Conservation (phyloP, 768 basidiomycete genomes). For the Lyophyllum atratum region DNA sequence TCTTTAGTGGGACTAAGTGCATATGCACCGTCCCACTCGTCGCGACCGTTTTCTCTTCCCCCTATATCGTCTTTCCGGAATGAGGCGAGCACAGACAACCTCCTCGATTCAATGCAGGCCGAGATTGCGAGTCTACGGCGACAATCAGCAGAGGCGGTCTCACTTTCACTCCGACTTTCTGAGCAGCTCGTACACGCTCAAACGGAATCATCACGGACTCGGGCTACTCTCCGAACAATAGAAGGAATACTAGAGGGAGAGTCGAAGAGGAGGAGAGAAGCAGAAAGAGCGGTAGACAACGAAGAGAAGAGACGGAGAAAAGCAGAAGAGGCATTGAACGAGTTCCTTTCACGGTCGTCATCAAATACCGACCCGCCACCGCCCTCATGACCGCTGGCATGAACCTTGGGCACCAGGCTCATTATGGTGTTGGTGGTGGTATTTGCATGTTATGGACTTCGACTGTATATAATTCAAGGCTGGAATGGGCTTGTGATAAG, state of each 20-base stretch:
- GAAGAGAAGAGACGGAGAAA: constrained; percentile 45
- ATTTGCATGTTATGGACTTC: background rate
- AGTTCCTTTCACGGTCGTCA: constrained; percentile 28
- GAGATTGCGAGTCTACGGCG: constrained; percentile 66
- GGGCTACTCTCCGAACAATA: constrained; percentile 52
- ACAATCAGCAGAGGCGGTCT: constrained; percentile 69
- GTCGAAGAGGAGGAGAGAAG: constrained; percentile 54
- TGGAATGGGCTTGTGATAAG: no score
- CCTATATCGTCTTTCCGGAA: constrained; percentile 42
- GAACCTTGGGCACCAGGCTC: background rate
- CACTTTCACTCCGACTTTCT: constrained; percentile 62
- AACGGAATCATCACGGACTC: constrained; percentile 56
- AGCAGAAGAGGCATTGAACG: constrained; percentile 52
- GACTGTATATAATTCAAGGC: background rate
- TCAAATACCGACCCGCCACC: background rate
- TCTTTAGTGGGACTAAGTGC: constrained; percentile 38
- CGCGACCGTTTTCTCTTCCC: constrained; percentile 41
- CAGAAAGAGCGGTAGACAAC: constrained; percentile 53
- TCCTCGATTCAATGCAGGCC: constrained; percentile 63
- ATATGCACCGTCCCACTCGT: constrained; percentile 28
- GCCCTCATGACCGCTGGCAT: background rate
- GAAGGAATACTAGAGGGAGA: constrained; percentile 68
- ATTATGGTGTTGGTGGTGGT: background rate
- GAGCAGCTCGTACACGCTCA: constrained; percentile 72
- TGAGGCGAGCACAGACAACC: constrained; percentile 31